Conservation (phyloP, 1,139 yeast species). For the Wickerhamomyces sp. region DNA sequence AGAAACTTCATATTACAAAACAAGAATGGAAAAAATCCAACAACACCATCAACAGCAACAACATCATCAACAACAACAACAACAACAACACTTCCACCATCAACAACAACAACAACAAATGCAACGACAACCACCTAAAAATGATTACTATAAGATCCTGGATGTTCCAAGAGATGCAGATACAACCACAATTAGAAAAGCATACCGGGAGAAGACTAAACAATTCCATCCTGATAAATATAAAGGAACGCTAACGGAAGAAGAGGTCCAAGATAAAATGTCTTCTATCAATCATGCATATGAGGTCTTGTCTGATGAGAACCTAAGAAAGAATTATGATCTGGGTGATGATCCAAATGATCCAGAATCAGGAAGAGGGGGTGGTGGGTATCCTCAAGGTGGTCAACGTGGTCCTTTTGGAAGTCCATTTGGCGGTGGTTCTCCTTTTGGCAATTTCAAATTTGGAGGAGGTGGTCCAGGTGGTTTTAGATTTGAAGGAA, state of each 20-base stretch:
- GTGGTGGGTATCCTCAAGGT: neutral
- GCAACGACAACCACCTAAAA: constrained; percentile 38
- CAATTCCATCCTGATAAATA: constrained; percentile 91
- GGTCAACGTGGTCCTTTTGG: constrained; percentile 4
- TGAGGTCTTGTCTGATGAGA: constrained; percentile 71
- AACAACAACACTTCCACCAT: constrained; percentile 42
- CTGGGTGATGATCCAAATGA: constrained; percentile 55
- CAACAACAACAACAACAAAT: constrained; percentile 37
- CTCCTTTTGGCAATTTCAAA: constrained; percentile 13
- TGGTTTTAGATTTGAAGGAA: constrained; percentile 5
- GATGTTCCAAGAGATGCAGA: constrained; percentile 67
- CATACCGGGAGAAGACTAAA: constrained; percentile 73
- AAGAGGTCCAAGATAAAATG: constrained; percentile 77
- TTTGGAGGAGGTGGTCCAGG: constrained; percentile 13
- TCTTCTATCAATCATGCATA: constrained; percentile 92
- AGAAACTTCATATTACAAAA: constrained; percentile 8
- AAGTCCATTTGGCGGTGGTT: constrained; percentile 6
- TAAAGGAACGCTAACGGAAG: constrained; percentile 61
- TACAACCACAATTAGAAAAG: constrained; percentile 70
- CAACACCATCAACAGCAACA: constrained; percentile 48
- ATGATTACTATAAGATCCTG: constrained; percentile 78
- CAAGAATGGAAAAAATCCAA: constrained; percentile 22
- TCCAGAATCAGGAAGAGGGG: constrained; percentile 23
- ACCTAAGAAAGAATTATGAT: constrained; percentile 62
- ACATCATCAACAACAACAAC: constrained; percentile 41